Conservation (phyloP, 164 flowering plant species). For the Liquidambar formosana region DNA sequence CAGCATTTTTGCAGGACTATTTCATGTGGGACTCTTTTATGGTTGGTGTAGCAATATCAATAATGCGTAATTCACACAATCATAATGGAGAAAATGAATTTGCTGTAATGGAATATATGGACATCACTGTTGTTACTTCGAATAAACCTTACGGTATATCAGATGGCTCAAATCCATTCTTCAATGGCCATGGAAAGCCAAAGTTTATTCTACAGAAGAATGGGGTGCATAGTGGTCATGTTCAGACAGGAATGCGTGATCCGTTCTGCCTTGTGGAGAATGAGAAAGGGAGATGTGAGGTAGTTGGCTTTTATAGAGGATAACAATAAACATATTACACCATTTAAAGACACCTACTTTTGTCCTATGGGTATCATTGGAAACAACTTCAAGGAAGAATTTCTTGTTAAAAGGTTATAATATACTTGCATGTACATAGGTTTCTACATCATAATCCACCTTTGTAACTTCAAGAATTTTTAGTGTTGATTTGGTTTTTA, state of each 20-base stretch:
- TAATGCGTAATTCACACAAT: slow-evolving; percentile 54
- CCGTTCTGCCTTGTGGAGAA: slow-evolving; percentile 69
- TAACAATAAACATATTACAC: background rate
- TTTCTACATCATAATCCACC: too few species aligned
- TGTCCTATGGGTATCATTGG: too few species aligned
- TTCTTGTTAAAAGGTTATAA: too few species aligned
- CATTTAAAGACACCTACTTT: background rate
- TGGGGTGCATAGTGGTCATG: slow-evolving; percentile 96
- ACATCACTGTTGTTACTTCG: slow-evolving; percentile 83
- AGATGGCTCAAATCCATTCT: slow-evolving; percentile 91
- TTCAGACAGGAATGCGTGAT: slow-evolving; percentile 70
- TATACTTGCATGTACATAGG: too few species aligned
- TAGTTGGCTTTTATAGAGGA: slow-evolving; percentile 18
- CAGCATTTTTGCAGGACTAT: slow-evolving; percentile 57
- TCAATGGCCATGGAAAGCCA: slow-evolving; percentile 54
- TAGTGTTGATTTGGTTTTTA: too few species aligned
- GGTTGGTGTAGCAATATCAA: slow-evolving; percentile 82
- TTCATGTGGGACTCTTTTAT: slow-evolving; percentile 98
- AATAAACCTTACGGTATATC: slow-evolving; percentile 77
- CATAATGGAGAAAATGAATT: slow-evolving; percentile 73
- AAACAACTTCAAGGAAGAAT: too few species aligned
- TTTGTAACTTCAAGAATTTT: too few species aligned
- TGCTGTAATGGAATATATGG: slow-evolving; percentile 86
- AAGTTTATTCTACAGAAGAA: slow-evolving; percentile 54
- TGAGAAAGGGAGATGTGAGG: slow-evolving; percentile 84